A percentile compares a stretch with the other conserved stretches of the same genome.
Evolutionary conservation across 2,329 filamentous ascomycete genomes (phyloP).

Genomic region (Colletotrichum chrysophilum): DNA sequence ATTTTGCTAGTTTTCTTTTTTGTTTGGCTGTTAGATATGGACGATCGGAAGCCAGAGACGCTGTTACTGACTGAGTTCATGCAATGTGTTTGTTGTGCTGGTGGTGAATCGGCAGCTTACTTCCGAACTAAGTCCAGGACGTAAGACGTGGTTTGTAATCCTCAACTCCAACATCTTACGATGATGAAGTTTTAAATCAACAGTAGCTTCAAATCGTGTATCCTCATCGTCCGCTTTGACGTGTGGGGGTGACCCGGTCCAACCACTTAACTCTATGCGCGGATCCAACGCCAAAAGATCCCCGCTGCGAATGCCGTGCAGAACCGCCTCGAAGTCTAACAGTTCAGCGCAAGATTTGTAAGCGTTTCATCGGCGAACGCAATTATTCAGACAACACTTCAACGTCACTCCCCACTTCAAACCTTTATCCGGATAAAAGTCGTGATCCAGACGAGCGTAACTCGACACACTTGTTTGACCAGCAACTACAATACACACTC

Average conservation of each 20-base stretch:
- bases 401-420: neutral
- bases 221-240: neutral
- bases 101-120: neutral
- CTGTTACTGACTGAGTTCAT: neutral
- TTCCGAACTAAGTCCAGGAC: neutral
- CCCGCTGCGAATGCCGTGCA: neutral
- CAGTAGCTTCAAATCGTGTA: neutral
- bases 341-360: neutral
- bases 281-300: neutral
- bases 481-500: neutral
- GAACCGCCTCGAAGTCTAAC: neutral
- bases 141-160: neutral
- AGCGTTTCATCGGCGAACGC: neutral
- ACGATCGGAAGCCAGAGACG: neutral
- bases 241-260: neutral
- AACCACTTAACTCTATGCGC: neutral
- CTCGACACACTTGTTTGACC: rapidly evolving
- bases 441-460: neutral
- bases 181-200: neutral
- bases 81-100: neutral
- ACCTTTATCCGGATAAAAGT: neutral
- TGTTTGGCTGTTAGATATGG: neutral
- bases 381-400: neutral
- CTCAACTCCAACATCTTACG: neutral
- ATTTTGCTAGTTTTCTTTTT: neutral